phyloP scores from a whole-genome alignment of 2,329 filamentous ascomycete genomes.

The Tolypocladium endophyticum region DNA sequence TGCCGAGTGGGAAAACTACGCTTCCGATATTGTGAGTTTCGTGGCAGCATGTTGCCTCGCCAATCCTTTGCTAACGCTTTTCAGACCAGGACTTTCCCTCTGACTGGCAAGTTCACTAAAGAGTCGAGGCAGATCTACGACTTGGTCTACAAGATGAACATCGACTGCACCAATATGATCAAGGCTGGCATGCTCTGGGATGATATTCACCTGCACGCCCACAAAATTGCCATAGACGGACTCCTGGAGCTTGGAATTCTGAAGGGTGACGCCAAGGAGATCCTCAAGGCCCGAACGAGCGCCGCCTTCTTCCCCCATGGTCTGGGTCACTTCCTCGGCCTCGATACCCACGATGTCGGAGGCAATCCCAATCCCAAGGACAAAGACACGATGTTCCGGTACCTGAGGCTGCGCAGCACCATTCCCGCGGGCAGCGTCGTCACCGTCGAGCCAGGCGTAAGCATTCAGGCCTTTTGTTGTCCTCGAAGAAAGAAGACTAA shows the following conservation, averaged over 20 bases:
- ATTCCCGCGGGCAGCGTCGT: conserved; percentile 74
- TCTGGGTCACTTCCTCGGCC: conserved; percentile 79
- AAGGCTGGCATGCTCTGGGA: conserved; percentile 71
- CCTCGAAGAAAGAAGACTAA: conserved; percentile 1
- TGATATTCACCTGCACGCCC: conserved; percentile 68
- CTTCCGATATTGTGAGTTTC: conserved; percentile 47
- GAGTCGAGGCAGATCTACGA: conserved; percentile 69
- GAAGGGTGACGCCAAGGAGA: conserved; percentile 55
- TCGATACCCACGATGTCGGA: conserved; percentile 85
- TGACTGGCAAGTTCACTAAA: conserved; percentile 58
- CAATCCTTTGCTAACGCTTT: background rate
- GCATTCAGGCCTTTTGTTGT: conserved; percentile 15
- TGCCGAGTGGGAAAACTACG: conserved; percentile 64
- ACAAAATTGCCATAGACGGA: conserved; percentile 72
- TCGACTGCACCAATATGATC: conserved; percentile 61
- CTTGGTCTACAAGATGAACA: conserved; percentile 80
- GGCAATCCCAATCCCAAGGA: conserved; percentile 72
- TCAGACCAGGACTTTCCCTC: conserved; percentile 77
- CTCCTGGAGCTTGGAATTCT: conserved; percentile 68
- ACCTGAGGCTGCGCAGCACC: conserved; percentile 66
- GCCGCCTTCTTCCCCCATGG: conserved; percentile 89
- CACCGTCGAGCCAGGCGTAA: conserved; percentile 85
- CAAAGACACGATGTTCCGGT: conserved; percentile 73
- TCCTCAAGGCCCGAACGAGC: conserved; percentile 69
- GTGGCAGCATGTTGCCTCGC: background rate